phyloP scores from a whole-genome alignment of 2,329 filamentous ascomycete genomes.

The Penicillium thymicola region DNA sequence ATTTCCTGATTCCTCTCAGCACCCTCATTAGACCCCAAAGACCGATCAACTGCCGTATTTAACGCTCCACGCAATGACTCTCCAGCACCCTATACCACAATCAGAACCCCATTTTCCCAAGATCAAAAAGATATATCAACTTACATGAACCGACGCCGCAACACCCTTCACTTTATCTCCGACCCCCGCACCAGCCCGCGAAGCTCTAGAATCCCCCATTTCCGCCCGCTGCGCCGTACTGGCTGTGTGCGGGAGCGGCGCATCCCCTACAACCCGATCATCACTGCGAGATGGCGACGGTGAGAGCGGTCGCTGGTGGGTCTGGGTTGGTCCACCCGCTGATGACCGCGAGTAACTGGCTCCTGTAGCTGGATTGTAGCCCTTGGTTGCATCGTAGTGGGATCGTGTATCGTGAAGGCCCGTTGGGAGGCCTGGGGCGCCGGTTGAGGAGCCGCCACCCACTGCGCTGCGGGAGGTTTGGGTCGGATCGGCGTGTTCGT shows the following conservation, averaged over 20 bases:
- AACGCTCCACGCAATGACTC: conserved; percentile 41
- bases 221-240: conserved; percentile 16
- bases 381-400: conserved; percentile 17
- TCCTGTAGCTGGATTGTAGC: conserved; percentile 29
- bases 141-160: conserved; percentile 37
- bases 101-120: background rate
- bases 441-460: conserved; percentile 28
- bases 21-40: conserved; percentile 37
- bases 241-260: conserved; percentile 17
- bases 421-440: conserved; percentile 24
- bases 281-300: conserved; percentile 17
- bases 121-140: conserved; percentile 9
- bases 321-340: conserved; percentile 1
- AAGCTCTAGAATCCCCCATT: conserved; percentile 7
- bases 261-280: conserved; percentile 11
- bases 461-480: conserved; percentile 6
- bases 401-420: conserved; percentile 14
- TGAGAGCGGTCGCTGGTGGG: conserved; percentile 6
- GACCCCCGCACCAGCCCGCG: conserved; percentile 18
- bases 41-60: conserved; percentile 38
- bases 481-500: conserved; percentile 3
- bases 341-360: conserved; percentile 18
- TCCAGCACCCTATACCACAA: conserved; percentile 34
- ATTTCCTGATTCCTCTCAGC: conserved; percentile 38
- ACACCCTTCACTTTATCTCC: conserved; percentile 27